Evolutionary conservation across 2,329 filamentous ascomycete genomes (phyloP).

Genomic region (Neoascochyta sp.): DNA sequence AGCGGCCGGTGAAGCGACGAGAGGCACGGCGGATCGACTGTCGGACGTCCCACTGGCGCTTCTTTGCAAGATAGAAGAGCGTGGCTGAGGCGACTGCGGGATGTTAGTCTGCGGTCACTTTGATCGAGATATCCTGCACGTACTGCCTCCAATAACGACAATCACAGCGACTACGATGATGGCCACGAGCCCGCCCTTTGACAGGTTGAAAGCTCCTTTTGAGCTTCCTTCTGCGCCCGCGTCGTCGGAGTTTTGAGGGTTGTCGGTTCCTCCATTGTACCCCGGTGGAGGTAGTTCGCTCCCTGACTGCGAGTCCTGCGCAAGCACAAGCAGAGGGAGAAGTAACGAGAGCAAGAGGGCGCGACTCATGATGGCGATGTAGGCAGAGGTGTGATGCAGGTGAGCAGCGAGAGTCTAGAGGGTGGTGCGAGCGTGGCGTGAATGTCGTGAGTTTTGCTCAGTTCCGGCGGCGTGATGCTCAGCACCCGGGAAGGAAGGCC

Average conservation of each 20-base stretch:
- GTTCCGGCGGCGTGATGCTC: constrained; percentile 13
- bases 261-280: constrained; percentile 39
- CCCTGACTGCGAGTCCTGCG: constrained; percentile 19
- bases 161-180: constrained; percentile 71
- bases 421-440: constrained; percentile 31
- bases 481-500: constrained; percentile 22
- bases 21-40: constrained; percentile 66
- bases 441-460: constrained; percentile 29
- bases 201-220: constrained; percentile 59
- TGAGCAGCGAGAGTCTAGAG: constrained; percentile 7
- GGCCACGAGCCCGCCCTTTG: constrained; percentile 66
- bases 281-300: constrained; percentile 23
- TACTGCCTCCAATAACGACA: constrained; percentile 62
- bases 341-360: constrained; percentile 23
- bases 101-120: constrained; percentile 10
- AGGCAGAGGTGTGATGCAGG: constrained; percentile 6
- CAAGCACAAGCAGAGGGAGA: constrained; percentile 27
- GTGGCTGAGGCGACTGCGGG: constrained; percentile 58
- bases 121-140: constrained; percentile 24
- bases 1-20: constrained; percentile 44
- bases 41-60: constrained; percentile 76
- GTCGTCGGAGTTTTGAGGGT: constrained; percentile 32
- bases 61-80: constrained; percentile 78
- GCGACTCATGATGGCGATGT: constrained; percentile 26
- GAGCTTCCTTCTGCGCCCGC: constrained; percentile 65